Evolutionary conservation across 768 basidiomycete species (phyloP).

Genomic region (Tricholoma matsutake): DNA sequence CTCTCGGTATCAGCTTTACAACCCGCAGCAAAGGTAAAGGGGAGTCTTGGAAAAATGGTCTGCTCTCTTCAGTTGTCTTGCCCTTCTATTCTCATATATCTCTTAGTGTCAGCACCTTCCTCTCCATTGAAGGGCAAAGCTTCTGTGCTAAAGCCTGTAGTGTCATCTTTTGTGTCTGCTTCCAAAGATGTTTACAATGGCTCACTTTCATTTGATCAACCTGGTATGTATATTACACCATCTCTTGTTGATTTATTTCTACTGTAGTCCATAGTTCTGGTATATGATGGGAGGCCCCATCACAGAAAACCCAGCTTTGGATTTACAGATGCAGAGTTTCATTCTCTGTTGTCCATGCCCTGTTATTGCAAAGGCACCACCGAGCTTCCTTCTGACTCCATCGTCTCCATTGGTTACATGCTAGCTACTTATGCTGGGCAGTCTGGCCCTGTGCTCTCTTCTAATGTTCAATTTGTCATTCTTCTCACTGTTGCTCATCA

Average conservation of each 20-base stretch:
- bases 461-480: slow-evolving; percentile 10
- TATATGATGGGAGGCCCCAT: slow-evolving; percentile 6
- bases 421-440: slow-evolving; percentile 2
- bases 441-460: slow-evolving; percentile 1
- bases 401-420: slow-evolving; percentile 2
- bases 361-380: background rate
- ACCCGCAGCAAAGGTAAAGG: background rate
- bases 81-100: background rate
- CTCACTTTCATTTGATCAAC: background rate
- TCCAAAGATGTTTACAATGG: background rate
- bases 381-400: slow-evolving; percentile 4
- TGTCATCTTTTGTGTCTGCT: background rate
- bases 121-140: background rate
- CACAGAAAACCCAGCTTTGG: background rate
- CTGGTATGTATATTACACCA: background rate
- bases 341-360: background rate
- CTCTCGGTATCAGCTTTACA: slow-evolving; percentile 3
- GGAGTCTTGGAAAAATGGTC: background rate
- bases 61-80: background rate
- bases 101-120: background rate
- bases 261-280: slow-evolving; percentile 4
- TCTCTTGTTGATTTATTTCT: background rate
- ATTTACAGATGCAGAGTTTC: slow-evolving; percentile 6
- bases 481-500: slow-evolving; percentile 3
- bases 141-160: background rate